Evolutionary conservation across 495 filamentous ascomycete genomes (phyloP).

Genomic region (Gamarada debralockiae): DNA sequence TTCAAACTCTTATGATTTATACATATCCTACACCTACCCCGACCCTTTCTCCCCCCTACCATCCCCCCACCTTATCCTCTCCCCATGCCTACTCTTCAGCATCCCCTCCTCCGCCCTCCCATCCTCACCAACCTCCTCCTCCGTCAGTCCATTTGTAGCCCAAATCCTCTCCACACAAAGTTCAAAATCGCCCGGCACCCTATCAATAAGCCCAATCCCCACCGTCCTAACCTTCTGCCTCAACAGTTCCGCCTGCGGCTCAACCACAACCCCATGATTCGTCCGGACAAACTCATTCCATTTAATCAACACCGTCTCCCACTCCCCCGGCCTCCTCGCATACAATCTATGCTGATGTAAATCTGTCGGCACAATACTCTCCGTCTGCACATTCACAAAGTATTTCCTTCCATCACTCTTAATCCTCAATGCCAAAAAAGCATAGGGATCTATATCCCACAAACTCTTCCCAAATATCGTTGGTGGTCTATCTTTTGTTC

Average conservation of each 20-base stretch:
- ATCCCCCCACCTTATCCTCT: constrained; percentile 39
- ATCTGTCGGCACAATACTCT: constrained; percentile 86
- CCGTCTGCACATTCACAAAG: constrained; percentile 93
- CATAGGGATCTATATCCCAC: constrained; percentile 87
- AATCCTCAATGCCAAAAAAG: constrained; percentile 83
- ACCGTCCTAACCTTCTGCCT: constrained; percentile 79
- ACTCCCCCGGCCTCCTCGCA: constrained; percentile 72
- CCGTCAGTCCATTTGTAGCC: constrained; percentile 60
- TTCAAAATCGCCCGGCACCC: constrained; percentile 82
- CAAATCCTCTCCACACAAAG: constrained; percentile 80
- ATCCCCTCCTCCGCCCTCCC: constrained; percentile 22
- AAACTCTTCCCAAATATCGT: constrained; percentile 76
- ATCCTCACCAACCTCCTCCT: constrained; percentile 34
- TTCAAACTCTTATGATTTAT: too few species aligned
- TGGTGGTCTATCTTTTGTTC: constrained; percentile 54
- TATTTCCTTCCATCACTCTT: constrained; percentile 90
- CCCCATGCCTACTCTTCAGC: constrained; percentile 44
- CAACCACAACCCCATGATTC: constrained; percentile 82
- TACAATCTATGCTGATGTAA: constrained; percentile 94
- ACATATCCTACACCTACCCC: neutral
- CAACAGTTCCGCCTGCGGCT: constrained; percentile 85
- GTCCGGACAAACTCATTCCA: constrained; percentile 93
- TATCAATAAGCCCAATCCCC: constrained; percentile 84
- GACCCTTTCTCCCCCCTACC: constrained; percentile 10
- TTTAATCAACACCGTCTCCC: constrained; percentile 89